Evolutionary conservation across 2,329 filamentous ascomycete genomes (phyloP), one percentile per base, ranked within the genome.

Genomic region (Talaromyces atroroseus): DNA sequence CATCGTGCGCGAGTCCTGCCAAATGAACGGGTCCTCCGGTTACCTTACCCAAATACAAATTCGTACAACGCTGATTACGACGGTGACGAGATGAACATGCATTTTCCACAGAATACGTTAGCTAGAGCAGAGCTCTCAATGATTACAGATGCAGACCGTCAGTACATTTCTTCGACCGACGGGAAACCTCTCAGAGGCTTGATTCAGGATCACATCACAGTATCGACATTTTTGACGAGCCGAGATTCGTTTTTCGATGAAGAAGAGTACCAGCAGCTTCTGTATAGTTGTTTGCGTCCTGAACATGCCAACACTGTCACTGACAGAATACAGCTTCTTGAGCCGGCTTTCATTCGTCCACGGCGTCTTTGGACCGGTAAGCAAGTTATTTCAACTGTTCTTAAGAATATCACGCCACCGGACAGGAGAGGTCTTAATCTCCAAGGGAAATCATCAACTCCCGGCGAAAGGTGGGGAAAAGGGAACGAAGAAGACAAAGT

Each of bases 1-100:
- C 94, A 99, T 75, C 84, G 92, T 65, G 94, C 94, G 52, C 85
- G 92, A 59, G 92, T 99, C 5, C 77, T 99, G 18, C 89, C 90
- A 0, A 92, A 91, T 36, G 95, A 99, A 72, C 95, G 95, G 76
- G 97, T 94, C 0, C 92, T 99, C 70, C 91, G 94, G 63, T 97
- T 99, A 92, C 94, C 99, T 77, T 99, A 99, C 75, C 92, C 94
- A 66, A 99, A 99, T 72, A 97, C 94, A 73, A 99, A 99, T 68
- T 96, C 94, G 0, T 99, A 99, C 80, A 99, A 99, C 66, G 94
- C 94, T 32, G 94, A 99, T 80, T 99, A 99, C 68, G 95, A 99
- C 68, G 94, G 94, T 72, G 94, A 99, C 70, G 94, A 99, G 74
- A 99, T 99, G 94, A 99, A 99, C 72, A 95, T 99, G 92, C 94